Conservation (phyloP, 352 stramenopile genomes). For the Pythium volutum region DNA sequence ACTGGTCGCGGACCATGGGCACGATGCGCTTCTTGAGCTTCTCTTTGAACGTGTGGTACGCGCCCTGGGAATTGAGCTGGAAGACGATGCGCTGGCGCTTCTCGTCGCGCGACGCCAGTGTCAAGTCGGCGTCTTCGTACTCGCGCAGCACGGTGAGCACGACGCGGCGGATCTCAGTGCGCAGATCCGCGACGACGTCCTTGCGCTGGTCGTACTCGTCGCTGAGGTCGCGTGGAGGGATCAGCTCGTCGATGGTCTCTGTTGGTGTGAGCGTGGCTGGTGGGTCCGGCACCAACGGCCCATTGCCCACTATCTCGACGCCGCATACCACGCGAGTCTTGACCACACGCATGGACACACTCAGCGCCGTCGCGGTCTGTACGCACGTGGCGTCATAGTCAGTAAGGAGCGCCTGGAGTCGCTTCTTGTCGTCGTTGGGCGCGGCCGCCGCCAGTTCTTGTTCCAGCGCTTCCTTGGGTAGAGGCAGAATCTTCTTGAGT, state of each 20-base stretch:
- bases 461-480: conserved; percentile 49
- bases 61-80: conserved; percentile 67
- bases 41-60: conserved; percentile 83
- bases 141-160: conserved; percentile 57
- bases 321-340: conserved; percentile 31
- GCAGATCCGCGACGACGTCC: conserved; percentile 42
- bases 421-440: conserved; percentile 77
- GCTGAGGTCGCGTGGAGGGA: conserved; percentile 44
- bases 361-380: conserved; percentile 29
- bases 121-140: conserved; percentile 52
- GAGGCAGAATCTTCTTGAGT: conserved; percentile 28
- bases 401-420: conserved; percentile 48
- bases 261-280: conserved; percentile 26
- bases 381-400: conserved; percentile 53
- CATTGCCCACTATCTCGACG: conserved; percentile 30
- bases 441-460: conserved; percentile 46
- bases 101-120: conserved; percentile 40
- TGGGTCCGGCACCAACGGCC: conserved; percentile 39
- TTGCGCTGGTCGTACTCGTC: conserved; percentile 43
- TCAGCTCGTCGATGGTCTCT: conserved; percentile 45
- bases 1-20: conserved; percentile 60
- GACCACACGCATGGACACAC: conserved; percentile 20
- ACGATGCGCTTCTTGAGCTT: conserved; percentile 81
- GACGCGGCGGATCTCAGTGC: conserved; percentile 55
- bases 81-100: conserved; percentile 76